Base-by-base conservation (phyloP, 805 yeast genomes). In the Zygoascus ofunaensis region DNA sequence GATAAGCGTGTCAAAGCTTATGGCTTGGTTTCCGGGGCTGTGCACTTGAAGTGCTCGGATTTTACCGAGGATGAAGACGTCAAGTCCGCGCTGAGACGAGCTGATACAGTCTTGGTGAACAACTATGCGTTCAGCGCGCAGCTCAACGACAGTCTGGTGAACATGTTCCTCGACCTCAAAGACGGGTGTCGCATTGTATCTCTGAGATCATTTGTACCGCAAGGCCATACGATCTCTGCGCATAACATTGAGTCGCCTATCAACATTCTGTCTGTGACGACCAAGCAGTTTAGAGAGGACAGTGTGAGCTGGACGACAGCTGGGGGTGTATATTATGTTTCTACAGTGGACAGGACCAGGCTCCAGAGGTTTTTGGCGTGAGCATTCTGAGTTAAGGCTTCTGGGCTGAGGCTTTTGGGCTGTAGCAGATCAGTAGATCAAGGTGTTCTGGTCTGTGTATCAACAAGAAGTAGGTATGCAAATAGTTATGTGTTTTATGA, bases 271-370 rank as follows among this genome's bases (percentile, higher is more conserved):
- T 66, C 66, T 35, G 87, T 85, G 3, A 76, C 76, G 44, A 76
- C 74, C 52, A 77, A 68, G 49, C 73, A 74, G 56, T 80, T 87
- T 51, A 79, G 75, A 15, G 73, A 75, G 43, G 77, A 79, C 44
- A 76, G 87, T 36, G 96, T 89, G 5, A 82, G 94, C 39, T 87
- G 97, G 97, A 87, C 95, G 0, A 70, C 68, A 49, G 79, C 80
- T 4, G 86, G 83, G 39, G 87, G 87, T 44, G 78, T 76, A 7
- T 87, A 84, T 61, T 89, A 75, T 60, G 76, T 89, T 5, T 76
- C 92, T 14, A 80, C 87, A 7, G 84, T 85, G 3, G 67, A 71
- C 44, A 50, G 68, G 28, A 52, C 56, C 8, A 39, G 56, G 28
- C 39, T 59, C 28, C 22, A 40, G 42, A 20, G 42, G 44, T 54